Percentiles rank a stretch among this genome's conserved stretches.
phyloP scores from a whole-genome alignment of 768 basidiomycete species.

The Amanita subjunquillea region DNA sequence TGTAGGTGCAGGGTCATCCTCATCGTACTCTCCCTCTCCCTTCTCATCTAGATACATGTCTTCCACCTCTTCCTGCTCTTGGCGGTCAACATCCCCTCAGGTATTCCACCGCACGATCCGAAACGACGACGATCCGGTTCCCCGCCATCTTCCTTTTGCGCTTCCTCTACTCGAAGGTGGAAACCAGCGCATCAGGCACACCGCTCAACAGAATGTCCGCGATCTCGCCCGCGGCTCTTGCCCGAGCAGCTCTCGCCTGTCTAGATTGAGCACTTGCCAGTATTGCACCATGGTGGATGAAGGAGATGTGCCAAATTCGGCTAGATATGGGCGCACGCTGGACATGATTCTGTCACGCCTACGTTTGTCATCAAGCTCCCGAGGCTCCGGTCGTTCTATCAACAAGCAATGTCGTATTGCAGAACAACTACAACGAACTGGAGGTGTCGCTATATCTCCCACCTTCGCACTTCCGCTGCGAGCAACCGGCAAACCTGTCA shows the following conservation, averaged over 20 bases:
- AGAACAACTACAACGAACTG: no score
- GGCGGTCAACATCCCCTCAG: constrained; percentile 7
- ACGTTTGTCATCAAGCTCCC: no score
- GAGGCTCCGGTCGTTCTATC: no score
- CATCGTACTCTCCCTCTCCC: neutral
- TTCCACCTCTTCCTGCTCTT: constrained; percentile 4
- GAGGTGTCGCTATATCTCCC: no score
- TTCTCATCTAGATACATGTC: constrained; percentile 6
- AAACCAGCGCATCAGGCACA: constrained; percentile 1
- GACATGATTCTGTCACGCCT: no score
- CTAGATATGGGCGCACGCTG: neutral
- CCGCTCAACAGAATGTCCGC: neutral
- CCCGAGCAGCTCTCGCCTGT: constrained; percentile 2
- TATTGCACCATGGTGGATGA: constrained; percentile 1
- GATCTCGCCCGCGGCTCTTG: constrained; percentile 4
- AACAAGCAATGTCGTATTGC: no score
- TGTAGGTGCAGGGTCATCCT: constrained; percentile 3
- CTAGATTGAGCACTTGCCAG: constrained; percentile 6
- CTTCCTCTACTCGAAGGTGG: neutral
- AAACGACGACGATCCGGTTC: constrained; percentile 6
- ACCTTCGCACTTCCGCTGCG: no score
- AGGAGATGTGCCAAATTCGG: neutral
- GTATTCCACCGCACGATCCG: constrained; percentile 5
- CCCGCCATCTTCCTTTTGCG: neutral
- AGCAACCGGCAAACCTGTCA: no score